Base-by-base conservation (phyloP, 2,329 filamentous ascomycete genomes). In the Neofusicoccum kwambonambiense region DNA sequence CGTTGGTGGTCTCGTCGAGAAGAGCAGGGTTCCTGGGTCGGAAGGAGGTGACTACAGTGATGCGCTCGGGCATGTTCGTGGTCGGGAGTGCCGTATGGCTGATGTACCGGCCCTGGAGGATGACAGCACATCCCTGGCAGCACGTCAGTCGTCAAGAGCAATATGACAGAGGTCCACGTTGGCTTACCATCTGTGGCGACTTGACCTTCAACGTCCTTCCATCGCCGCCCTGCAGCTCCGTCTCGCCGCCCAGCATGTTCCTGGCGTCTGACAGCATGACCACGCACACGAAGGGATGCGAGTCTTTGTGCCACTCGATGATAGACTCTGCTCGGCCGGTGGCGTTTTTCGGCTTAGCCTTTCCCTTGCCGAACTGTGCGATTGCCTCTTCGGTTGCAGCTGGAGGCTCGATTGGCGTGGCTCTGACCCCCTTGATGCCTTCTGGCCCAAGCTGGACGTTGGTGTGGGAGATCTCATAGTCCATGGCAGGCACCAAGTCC, bases 381-480 rank as follows among this genome's bases (percentile, higher is more conserved):
- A 51, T 51, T 8, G 47, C 47, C 1, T 51, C 22, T 15, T 34
- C 47, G 12, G 47, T 51, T 9, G 47, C 47, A 3, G 47, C 22
- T 12, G 47, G 47, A 9, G 47, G 47, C 47, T 51, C 22, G 5
- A 51, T 22, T 9, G 47, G 47, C 4, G 27, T 51, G 27, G 47
- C 27, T 4, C 22, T 35, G 47, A 51, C 47, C 4, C 47, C 47
- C 11, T 34, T 13, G 11, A 51, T 3, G 15, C 47, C 47, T 17
- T 15, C 47, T 3, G 47, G 47, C 9, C 47, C 47, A 15, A 51
- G 47, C 47, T 51, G 47, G 11, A 68, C 70, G 71, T 86, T 86
- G 67, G 84, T 78, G 67, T 86, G 81, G n/a, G 77, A 83, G 62
- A 87, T 84, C 66, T 87, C 84, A 66, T 81, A 80, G 71, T 86